Base-by-base conservation (phyloP, 306 rosid species). In the Vigna unguiculata region DNA sequence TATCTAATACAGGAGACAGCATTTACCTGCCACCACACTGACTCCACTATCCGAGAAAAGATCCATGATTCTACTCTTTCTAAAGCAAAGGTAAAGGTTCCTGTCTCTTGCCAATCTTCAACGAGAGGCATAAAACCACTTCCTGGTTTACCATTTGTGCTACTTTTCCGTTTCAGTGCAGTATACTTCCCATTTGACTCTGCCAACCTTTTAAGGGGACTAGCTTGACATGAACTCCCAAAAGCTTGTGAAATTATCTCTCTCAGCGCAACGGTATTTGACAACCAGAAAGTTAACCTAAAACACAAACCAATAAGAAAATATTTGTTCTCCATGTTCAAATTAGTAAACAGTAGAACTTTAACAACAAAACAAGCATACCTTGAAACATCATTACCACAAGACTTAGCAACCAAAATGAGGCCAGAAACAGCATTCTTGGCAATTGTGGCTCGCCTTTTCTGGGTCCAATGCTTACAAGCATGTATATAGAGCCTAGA, bases 1-100 rank as follows among this genome's bases (percentile, higher is more conserved):
- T 41, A 65, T 58, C 11, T 6, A 28, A 72, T 25, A 58, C 12
- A 8, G 20, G 48, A 71, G 30, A 51, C 62, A 41, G 59, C 40
- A 69, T 8, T 60, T 92, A 96, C 98, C 99, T 96, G 99, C 99
- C 99, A 96, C 99, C 99, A 96, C 6, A 96, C 98, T 3, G 99
- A 92, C 89, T 96, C 99, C 74, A 95, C 96, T 45, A 92, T 77
- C 77, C 99, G 92, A 85, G 96, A 89, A 77, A 96, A 96, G 71
- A 96, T 87, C 99, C 99, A 96, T 73, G 96, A 89, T 88, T 96
- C 99, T 65, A 92, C 91, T 86, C 85, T 91, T 82, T 88, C 90
- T 69, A 96, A 79, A 40, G 93, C 93, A 47, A 81, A 86, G 41
- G 82, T 85, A 68, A 92, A 89, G 75, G 98, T 91, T 89, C 92